Base-by-base conservation (phyloP, 208 protist genomes). In the Eutreptiella sp. region DNA sequence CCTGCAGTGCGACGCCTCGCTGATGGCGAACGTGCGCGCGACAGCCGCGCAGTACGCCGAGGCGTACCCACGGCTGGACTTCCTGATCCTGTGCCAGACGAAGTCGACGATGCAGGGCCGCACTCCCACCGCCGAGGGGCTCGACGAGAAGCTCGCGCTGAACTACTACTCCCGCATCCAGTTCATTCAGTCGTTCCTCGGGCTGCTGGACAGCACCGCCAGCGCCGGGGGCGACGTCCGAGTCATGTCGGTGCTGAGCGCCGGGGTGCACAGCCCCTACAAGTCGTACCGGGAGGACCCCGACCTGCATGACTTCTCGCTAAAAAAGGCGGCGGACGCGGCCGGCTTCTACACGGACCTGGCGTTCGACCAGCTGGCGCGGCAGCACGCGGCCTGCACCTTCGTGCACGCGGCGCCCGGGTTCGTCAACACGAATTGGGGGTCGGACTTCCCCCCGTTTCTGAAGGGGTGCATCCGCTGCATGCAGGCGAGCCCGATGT, bases 291-390 rank as follows among this genome's bases (percentile, higher is more conserved):
- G 38, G 7, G 35, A 67, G 31, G 63, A 69, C 36, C 39, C 42
- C 4, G 55, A 60, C 4, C 7, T 69, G 14, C 0, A 57, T 7
- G 34, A 69, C 19, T 69, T 46, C 46, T 23, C 38, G 27, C 31
- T 69, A 9, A 38, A 33, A 0, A 67, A 69, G 29, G 63, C 63
- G 26, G 63, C 63, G 31, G 28, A 69, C 28, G 57, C 63, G 4
- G 63, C 63, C n/a, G 60, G 60, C 16, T 69, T 68, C 21, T 69
- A 69, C 27, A 69, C 33, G 31, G 63, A 68, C 38, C 16, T 63
- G 16, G 53, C 33, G 2, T 32, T 68, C 33, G 63, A 68, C 41
- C 23, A 33, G 33, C 57, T 66, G 0, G 27, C 16, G n/a, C 36
- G 33, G 3, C 32, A 67, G 24, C 32, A 67, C 47, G 14, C 38